Evolutionary conservation across 805 yeast genomes (phyloP), one percentile per base, ranked within the genome.

Genomic region (Isabelozyma heimii): DNA sequence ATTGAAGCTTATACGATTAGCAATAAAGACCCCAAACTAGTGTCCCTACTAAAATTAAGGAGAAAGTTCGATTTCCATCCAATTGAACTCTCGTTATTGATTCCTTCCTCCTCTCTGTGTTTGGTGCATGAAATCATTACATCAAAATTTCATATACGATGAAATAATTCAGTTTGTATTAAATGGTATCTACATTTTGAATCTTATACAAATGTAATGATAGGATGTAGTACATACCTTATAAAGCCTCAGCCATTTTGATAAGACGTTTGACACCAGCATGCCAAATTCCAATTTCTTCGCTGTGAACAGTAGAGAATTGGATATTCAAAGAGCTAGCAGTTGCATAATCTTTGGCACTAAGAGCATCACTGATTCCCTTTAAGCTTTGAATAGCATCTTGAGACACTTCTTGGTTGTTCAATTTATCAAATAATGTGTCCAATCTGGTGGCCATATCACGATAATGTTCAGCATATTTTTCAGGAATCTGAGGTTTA

Each of bases 221-320:
- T 20, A 20, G 2, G 24, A 20, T 20, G 2, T 20, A 20, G 24
- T 2, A 2, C 24, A 20, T 37, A n/a, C 12, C 16, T n/a, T 57
- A 56, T 54, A 66, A 54, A 12, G 75, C 77, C 53, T 73, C 77
- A 3, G 75, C 82, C 80, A 94, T 89, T 53, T 85, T 86, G 52
- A 92, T 83, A 53, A 94, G 77, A 57, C 97, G 83, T 67, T 87
- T 90, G 43, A 94, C 85, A 58, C 99, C 99, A 30, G 87, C 82
- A 72, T 87, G 81, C 99, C 99, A 94, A 59, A 86, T 83, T 12
- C 96, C 97, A 54, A 87, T 82, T 66, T 91, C 96, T 20, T 79
- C 81, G 20, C 85, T 78, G 52, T 81, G 77, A 37, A 80, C 77
- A 7, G 89, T 77, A 17, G 87, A 80, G 51, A 94, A 78, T 45